Conservation (phyloP, 176 grass and related monocot species). For the Otatea glauca region DNA sequence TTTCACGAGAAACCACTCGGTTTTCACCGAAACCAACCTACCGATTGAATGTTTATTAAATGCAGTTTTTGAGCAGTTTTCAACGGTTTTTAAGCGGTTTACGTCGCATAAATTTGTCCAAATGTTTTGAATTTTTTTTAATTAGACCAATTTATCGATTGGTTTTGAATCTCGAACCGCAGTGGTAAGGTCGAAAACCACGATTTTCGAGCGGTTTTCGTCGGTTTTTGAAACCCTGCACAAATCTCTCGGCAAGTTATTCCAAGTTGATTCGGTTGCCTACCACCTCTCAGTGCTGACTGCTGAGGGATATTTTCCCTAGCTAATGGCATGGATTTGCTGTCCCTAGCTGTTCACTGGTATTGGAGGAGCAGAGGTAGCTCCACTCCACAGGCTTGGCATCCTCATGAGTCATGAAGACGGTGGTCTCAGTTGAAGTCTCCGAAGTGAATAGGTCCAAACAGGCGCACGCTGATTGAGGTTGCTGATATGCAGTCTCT, state of each 20-base stretch:
- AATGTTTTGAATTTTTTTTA: too few species aligned
- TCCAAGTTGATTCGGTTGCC: conserved; percentile 86
- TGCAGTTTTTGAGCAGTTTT: too few species aligned
- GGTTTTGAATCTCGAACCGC: too few species aligned
- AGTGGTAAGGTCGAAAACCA: too few species aligned
- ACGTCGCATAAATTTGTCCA: too few species aligned
- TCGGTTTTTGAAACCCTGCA: too few species aligned
- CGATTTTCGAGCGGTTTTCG: too few species aligned
- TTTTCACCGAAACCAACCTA: too few species aligned
- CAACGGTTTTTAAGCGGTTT: too few species aligned
- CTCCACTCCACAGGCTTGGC: conserved; percentile 70
- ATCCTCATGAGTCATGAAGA: conserved; percentile 52
- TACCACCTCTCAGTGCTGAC: conserved; percentile 69
- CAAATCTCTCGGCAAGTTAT: conserved; percentile 74
- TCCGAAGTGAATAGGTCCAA: conserved; percentile 74
- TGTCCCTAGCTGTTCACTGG: conserved; percentile 75
- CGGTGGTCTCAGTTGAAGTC: conserved; percentile 77
- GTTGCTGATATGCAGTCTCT: conserved; percentile 62
- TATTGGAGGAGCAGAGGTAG: conserved; percentile 97
- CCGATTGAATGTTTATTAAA: too few species aligned
- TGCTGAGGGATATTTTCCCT: conserved; percentile 67
- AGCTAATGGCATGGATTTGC: conserved; percentile 58
- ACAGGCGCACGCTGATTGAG: conserved; percentile 59
- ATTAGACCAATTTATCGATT: too few species aligned
- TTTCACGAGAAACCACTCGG: too few species aligned